Evolutionary conservation across 305 asterid genomes (phyloP).

Genomic region (Salvia sclarea): DNA sequence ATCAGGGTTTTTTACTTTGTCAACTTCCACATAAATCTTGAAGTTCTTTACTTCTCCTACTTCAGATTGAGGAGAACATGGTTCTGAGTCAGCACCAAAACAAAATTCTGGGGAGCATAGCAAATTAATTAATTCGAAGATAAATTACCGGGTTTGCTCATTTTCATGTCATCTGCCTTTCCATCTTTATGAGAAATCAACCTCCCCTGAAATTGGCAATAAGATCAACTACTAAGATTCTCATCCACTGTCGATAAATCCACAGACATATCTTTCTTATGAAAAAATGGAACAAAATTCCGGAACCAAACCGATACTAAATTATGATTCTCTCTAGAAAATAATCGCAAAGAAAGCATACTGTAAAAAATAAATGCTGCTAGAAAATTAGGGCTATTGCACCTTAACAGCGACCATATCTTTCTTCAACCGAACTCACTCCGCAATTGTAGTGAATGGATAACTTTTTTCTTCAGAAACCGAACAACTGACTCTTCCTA

Average conservation of each 20-base stretch:
- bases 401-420: slow-evolving; percentile 70
- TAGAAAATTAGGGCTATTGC: slow-evolving; percentile 39
- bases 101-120: slow-evolving; percentile 10
- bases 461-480: slow-evolving; percentile 16
- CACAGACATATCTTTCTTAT: no score
- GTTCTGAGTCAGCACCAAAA: slow-evolving; percentile 20
- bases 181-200: slow-evolving; percentile 33
- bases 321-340: neutral
- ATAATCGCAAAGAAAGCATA: neutral
- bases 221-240: slow-evolving; percentile 19
- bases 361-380: slow-evolving; percentile 12
- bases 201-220: slow-evolving; percentile 45
- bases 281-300: neutral
- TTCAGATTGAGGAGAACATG: slow-evolving; percentile 12
- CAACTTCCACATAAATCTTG: slow-evolving; percentile 58
- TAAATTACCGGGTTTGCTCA: slow-evolving; percentile 47
- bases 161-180: slow-evolving; percentile 40
- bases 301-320: neutral
- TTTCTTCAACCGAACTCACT: slow-evolving; percentile 29
- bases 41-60: slow-evolving; percentile 46
- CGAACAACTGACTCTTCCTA: neutral
- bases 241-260: neutral
- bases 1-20: slow-evolving; percentile 38
- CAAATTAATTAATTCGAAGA: slow-evolving; percentile 5
- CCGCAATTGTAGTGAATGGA: neutral